Evolutionary conservation across 2,329 filamentous ascomycete genomes (phyloP).

Genomic region (Geosmithia flava): DNA sequence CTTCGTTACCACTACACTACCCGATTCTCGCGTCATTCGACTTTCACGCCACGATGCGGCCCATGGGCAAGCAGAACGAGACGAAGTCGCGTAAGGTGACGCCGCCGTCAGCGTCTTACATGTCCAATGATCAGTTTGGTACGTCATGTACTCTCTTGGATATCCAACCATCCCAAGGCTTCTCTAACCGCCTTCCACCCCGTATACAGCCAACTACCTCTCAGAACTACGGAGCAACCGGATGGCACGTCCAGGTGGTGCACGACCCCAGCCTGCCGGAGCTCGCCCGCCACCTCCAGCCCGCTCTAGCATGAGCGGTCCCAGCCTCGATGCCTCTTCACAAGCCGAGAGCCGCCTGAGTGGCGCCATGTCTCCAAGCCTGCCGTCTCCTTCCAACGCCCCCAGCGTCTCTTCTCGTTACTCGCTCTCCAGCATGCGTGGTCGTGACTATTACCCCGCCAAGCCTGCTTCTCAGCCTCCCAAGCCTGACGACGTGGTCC

Average conservation of each 20-base stretch:
- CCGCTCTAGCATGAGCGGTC: constrained; percentile 13
- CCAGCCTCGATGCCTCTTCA: constrained; percentile 18
- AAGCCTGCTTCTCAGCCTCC: constrained; percentile 28
- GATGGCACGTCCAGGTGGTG: constrained; percentile 55
- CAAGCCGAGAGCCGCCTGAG: constrained; percentile 9
- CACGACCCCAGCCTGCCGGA: constrained; percentile 45
- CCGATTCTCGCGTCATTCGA: background rate
- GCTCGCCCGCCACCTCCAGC: constrained; percentile 17
- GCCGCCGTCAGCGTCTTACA: constrained; percentile 50
- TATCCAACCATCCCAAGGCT: constrained; percentile 3
- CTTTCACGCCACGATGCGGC: constrained; percentile 6
- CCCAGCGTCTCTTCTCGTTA: constrained; percentile 38
- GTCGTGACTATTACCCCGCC: constrained; percentile 40
- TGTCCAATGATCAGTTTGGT: constrained; percentile 59
- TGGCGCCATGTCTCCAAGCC: constrained; percentile 22
- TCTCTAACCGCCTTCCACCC: constrained; percentile 4
- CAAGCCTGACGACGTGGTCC: constrained; percentile 48
- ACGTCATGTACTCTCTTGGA: constrained; percentile 8
- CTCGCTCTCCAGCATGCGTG: constrained; percentile 29
- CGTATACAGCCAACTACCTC: constrained; percentile 51
- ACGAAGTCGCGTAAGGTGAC: constrained; percentile 38
- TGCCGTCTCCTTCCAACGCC: constrained; percentile 29
- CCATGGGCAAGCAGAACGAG: constrained; percentile 18
- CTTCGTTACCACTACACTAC: background rate
- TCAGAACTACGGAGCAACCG: constrained; percentile 58